These are phyloP conservation scores for Phyllosticta ampelicida DNA, from an alignment of 2,329 filamentous ascomycete genomes.

Conservation along the genomic window DNA sequence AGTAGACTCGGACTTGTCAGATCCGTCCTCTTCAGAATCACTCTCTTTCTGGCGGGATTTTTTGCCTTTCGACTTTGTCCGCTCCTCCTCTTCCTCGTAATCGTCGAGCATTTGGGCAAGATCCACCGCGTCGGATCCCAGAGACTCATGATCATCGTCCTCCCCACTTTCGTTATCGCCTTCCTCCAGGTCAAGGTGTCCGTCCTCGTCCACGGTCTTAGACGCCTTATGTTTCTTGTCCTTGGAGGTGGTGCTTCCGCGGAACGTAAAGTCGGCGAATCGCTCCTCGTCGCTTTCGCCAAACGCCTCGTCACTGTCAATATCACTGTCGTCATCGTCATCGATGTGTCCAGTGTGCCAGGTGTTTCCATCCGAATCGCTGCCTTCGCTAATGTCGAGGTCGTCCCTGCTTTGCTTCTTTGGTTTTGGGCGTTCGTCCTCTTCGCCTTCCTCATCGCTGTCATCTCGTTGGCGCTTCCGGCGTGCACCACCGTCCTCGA, in stretches of 20 bases:
- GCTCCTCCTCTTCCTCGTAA: constrained; percentile 25
- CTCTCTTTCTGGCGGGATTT: constrained; percentile 19
- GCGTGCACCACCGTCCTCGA: constrained; percentile 32
- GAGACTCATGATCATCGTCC: constrained; percentile 47
- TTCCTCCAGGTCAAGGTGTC: constrained; percentile 41
- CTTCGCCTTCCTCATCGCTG: constrained; percentile 38
- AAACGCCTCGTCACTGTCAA: constrained; percentile 74
- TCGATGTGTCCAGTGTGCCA: constrained; percentile 68
- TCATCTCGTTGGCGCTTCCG: constrained; percentile 34
- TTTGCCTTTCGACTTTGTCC: constrained; percentile 16
- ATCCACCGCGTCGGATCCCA: constrained; percentile 54
- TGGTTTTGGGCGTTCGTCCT: constrained; percentile 26
- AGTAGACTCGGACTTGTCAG: constrained; percentile 42
- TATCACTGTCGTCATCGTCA: constrained; percentile 55
- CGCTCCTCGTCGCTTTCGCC: constrained; percentile 78
- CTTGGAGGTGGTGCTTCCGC: constrained; percentile 46
- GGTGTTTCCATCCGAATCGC: constrained; percentile 75
- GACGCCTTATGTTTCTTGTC: constrained; percentile 28
- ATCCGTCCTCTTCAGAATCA: constrained; percentile 39
- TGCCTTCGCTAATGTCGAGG: constrained; percentile 57
- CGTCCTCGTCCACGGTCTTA: constrained; percentile 16
- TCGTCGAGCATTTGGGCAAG: constrained; percentile 50
- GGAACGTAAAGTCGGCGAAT: constrained; percentile 66
- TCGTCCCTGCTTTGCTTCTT: constrained; percentile 27
- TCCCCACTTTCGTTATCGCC: constrained; percentile 33